A percentile compares a stretch with the other conserved stretches of the same genome.
These are phyloP conservation scores for Friedmanniomyces simplex DNA, from an alignment of 495 filamentous ascomycete genomes.

Conservation along the genomic window DNA sequence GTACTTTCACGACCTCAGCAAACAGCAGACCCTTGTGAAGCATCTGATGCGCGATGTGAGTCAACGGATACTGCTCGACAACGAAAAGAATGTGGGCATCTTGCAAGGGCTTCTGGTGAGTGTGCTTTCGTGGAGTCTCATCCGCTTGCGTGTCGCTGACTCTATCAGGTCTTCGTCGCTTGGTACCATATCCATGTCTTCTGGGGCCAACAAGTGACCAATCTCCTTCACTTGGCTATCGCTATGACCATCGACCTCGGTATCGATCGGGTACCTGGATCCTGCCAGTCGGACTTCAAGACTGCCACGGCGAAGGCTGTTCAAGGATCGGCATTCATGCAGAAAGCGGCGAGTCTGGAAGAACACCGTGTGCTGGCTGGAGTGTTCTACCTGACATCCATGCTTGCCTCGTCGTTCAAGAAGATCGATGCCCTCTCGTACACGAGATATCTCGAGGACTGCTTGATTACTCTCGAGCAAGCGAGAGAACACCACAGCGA, in stretches of 20 bases:
- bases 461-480: constrained; percentile 36
- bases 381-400: constrained; percentile 33
- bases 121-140: constrained; percentile 34
- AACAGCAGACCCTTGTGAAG: constrained; percentile 31
- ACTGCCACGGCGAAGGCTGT: constrained; percentile 2
- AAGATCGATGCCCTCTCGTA: constrained; percentile 41
- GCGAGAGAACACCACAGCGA: constrained; percentile 41
- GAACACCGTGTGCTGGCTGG: constrained; percentile 45
- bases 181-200: constrained; percentile 18
- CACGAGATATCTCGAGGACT: constrained; percentile 45
- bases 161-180: constrained; percentile 10
- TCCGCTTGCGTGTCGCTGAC: constrained; percentile 19
- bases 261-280: constrained; percentile 38
- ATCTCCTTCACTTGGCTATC: constrained; percentile 41
- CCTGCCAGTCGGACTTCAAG: constrained; percentile 5
- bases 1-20: constrained; percentile 22
- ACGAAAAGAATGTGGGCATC: constrained; percentile 44
- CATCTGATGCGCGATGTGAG: constrained; percentile 36
- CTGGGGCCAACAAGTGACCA: constrained; percentile 31
- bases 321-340: background rate
- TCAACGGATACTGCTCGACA: constrained; percentile 40
- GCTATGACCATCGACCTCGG: constrained; percentile 45
- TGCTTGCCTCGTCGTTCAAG: constrained; percentile 36
- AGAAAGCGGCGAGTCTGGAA: constrained; percentile 35
- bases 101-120: constrained; percentile 44